Percentiles rank a stretch among this genome's conserved stretches.
These are phyloP conservation scores for Venturia carpophila DNA, from an alignment of 2,329 filamentous ascomycete species.

Conservation along the genomic window DNA sequence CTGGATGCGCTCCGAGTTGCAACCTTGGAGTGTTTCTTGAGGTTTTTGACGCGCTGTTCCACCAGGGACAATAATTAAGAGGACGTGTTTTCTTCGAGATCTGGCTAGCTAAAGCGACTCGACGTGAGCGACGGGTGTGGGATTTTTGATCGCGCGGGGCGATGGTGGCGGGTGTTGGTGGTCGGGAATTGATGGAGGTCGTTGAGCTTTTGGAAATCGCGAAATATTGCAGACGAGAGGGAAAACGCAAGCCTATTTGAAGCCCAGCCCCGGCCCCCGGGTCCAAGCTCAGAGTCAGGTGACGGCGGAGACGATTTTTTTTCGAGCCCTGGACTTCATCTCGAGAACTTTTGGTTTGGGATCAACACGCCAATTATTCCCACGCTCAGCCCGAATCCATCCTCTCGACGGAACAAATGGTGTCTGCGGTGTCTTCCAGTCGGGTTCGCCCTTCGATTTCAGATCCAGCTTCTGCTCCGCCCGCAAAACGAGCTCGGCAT, in stretches of 20 bases:
- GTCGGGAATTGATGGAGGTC: not conserved
- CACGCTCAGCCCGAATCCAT: not conserved
- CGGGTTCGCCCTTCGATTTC: constrained; percentile 7
- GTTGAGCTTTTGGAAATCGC: not conserved
- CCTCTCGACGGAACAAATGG: not conserved
- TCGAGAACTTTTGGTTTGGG: not conserved
- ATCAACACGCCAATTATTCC: not conserved
- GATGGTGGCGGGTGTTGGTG: not conserved
- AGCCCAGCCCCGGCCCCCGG: too few relatives aligned
- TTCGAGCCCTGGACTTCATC: too few relatives aligned
- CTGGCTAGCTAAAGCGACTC: constrained; percentile 9
- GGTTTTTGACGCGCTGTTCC: constrained; percentile 1
- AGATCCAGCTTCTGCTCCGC: constrained; percentile 14
- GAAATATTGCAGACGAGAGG: not conserved
- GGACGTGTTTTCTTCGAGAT: constrained; percentile 6
- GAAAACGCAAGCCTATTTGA: not conserved
- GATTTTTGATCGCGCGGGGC: constrained; percentile 1
- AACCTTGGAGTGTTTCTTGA: not conserved
- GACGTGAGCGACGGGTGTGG: not conserved
- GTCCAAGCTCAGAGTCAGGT: not conserved
- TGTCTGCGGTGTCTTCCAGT: not conserved
- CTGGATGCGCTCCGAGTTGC: not conserved
- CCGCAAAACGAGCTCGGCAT: constrained; percentile 18
- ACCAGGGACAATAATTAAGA: not conserved
- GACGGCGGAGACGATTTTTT: not conserved